These are phyloP conservation scores for Galeopsis tetrahit DNA, from an alignment of 257 asterid species.

Conservation along the genomic window DNA sequence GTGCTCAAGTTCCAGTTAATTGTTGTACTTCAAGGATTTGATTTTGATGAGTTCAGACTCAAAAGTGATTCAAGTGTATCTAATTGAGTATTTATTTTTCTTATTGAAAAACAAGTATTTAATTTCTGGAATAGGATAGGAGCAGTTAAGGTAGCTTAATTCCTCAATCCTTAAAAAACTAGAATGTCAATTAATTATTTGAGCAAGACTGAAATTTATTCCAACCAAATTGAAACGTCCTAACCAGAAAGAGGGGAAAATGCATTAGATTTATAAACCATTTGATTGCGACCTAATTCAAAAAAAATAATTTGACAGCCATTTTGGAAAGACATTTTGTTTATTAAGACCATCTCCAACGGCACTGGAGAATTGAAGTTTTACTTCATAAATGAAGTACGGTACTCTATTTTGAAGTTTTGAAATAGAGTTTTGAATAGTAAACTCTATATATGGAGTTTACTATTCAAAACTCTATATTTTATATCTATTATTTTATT, in stretches of 20 bases:
- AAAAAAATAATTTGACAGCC: background rate
- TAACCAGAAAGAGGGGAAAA: background rate
- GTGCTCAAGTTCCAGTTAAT: conserved; percentile 1
- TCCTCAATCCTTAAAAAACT: background rate
- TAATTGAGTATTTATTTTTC: background rate
- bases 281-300: background rate
- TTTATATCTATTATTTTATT: too few species aligned
- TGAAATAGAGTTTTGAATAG: too few species aligned
- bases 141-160: conserved; percentile 3
- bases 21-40: conserved; percentile 15
- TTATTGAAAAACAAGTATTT: background rate
- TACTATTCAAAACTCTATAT: too few species aligned
- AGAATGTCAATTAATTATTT: background rate
- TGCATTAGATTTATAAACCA: conserved; percentile 7
- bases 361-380: too few species aligned
- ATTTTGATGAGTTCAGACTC: conserved; percentile 7
- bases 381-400: too few species aligned
- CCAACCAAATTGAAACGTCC: background rate
- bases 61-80: conserved; percentile 15
- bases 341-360: background rate
- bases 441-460: too few species aligned
- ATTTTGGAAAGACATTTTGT: too few species aligned
- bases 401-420: too few species aligned
- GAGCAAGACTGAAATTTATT: background rate
- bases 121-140: conserved; percentile 3